These are phyloP conservation scores for Phytophthora quininea DNA, from an alignment of 352 stramenopile species.

Conservation along the genomic window DNA sequence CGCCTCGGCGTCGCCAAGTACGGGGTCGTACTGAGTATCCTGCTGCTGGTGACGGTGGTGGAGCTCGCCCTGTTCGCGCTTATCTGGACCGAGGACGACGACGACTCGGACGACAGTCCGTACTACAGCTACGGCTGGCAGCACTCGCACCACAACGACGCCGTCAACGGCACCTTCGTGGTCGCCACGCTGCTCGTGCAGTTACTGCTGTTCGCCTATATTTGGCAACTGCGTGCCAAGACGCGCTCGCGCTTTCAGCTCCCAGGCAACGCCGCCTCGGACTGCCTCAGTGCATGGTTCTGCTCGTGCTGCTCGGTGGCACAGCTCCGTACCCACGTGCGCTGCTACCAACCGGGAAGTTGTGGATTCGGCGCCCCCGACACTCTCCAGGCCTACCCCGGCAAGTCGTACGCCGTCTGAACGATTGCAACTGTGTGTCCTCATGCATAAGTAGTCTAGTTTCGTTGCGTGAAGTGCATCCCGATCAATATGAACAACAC, in stretches of 20 bases:
- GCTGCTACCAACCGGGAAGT: conserved; percentile 48
- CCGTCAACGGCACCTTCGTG: conserved; percentile 28
- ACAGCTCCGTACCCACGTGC: conserved; percentile 46
- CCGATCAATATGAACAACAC: too few species aligned
- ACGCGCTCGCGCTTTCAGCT: conserved; percentile 50
- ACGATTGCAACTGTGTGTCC: neutral
- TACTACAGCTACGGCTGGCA: conserved; percentile 22
- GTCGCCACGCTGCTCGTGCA: conserved; percentile 30
- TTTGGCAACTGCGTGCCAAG: conserved; percentile 52
- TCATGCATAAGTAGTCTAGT: conserved; percentile 13
- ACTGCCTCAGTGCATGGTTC: conserved; percentile 47
- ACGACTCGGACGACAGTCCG: conserved; percentile 22
- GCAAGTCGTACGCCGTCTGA: conserved; percentile 42
- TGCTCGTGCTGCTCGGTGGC: conserved; percentile 49
- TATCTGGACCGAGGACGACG: conserved; percentile 22
- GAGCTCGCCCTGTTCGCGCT: conserved; percentile 28
- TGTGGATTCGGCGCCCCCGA: conserved; percentile 52
- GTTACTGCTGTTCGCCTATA: conserved; percentile 34
- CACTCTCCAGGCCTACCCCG: conserved; percentile 36
- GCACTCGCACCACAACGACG: conserved; percentile 8
- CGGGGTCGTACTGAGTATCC: conserved; percentile 24
- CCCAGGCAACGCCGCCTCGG: conserved; percentile 35
- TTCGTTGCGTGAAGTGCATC: conserved; percentile 15
- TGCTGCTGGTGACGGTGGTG: conserved; percentile 33
- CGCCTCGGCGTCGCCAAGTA: conserved; percentile 46